Evolutionary conservation across 1,284 basidiomycete genomes (phyloP).

Genomic region (Tausonia pullulans): DNA sequence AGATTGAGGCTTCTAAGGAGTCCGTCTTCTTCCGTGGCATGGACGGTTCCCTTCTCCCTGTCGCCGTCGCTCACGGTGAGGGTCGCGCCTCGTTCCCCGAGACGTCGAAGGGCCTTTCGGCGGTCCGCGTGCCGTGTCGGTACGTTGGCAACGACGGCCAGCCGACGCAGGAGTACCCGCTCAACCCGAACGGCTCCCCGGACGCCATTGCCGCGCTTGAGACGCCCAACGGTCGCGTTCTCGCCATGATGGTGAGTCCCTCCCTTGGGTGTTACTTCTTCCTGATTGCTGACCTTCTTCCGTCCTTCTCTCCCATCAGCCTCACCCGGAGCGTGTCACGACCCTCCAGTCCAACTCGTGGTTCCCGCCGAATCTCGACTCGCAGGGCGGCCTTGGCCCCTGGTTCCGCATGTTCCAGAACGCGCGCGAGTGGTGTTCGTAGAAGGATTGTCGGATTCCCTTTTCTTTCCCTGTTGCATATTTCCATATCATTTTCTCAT

Average conservation of each 20-base stretch:
- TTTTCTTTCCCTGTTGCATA: not conserved
- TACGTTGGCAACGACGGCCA: constrained; percentile 61
- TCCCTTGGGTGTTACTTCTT: not conserved
- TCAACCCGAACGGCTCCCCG: constrained; percentile 89
- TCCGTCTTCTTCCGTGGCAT: constrained; percentile 84
- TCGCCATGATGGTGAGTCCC: constrained; percentile 63
- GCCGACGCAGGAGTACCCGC: constrained; percentile 68
- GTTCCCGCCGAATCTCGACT: constrained; percentile 53
- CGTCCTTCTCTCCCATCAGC: not conserved
- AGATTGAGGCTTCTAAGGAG: constrained; percentile 49
- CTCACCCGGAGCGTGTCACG: constrained; percentile 42
- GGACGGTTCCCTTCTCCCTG: constrained; percentile 74
- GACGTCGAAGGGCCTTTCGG: constrained; percentile 36
- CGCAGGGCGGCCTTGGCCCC: constrained; percentile 63
- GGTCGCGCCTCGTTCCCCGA: constrained; percentile 67
- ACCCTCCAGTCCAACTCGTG: constrained; percentile 73
- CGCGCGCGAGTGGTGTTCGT: constrained; percentile 60
- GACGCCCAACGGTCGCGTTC: constrained; percentile 70
- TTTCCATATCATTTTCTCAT: not conserved
- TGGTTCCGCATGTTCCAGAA: constrained; percentile 96
- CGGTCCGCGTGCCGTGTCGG: constrained; percentile 51
- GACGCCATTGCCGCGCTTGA: constrained; percentile 81
- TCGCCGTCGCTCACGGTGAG: constrained; percentile 93
- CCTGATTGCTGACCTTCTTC: not conserved
- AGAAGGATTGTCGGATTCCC: constrained; percentile 32